Conservation (phyloP, 176 grass and related monocot genomes). For the Carex scoparia region DNA sequence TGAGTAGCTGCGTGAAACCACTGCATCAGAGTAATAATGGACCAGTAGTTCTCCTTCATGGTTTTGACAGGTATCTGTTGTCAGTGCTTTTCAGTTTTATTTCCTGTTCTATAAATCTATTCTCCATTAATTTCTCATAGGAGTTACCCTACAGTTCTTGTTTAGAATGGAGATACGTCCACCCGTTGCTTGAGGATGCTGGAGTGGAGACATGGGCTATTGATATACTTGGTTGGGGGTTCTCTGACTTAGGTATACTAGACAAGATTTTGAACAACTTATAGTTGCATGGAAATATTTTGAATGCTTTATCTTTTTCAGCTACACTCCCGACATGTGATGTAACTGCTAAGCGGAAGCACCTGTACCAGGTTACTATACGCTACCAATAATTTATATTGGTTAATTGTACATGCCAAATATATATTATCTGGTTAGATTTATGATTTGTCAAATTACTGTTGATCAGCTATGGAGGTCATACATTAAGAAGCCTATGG, state of each 20-base stretch:
- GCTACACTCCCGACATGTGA: conserved; percentile 63
- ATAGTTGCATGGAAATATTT: conserved; percentile 8
- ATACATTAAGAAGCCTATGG: conserved; percentile 88
- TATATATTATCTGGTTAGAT: not conserved
- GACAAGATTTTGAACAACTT: conserved; percentile 13
- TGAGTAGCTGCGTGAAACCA: conserved; percentile 91
- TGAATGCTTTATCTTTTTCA: conserved; percentile 22
- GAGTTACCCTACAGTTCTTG: conserved; percentile 66
- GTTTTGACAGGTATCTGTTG: conserved; percentile 72
- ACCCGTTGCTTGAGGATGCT: conserved; percentile 84
- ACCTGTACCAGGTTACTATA: conserved; percentile 67
- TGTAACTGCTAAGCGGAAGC: conserved; percentile 64
- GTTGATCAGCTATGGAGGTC: conserved; percentile 62
- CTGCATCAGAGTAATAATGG: conserved; percentile 34
- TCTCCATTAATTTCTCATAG: conserved; percentile 24
- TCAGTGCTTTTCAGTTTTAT: not conserved
- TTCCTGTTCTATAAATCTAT: not conserved
- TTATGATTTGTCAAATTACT: not conserved
- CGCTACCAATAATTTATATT: not conserved
- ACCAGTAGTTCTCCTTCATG: conserved; percentile 82
- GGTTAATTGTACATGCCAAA: not conserved
- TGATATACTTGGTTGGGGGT: conserved; percentile 98
- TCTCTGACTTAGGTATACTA: conserved; percentile 75
- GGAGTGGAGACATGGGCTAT: conserved; percentile 84
- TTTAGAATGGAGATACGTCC: conserved; percentile 95